Evolutionary conservation across 163 green algal species (phyloP).

Genomic region (Scenedesmus sp.): DNA sequence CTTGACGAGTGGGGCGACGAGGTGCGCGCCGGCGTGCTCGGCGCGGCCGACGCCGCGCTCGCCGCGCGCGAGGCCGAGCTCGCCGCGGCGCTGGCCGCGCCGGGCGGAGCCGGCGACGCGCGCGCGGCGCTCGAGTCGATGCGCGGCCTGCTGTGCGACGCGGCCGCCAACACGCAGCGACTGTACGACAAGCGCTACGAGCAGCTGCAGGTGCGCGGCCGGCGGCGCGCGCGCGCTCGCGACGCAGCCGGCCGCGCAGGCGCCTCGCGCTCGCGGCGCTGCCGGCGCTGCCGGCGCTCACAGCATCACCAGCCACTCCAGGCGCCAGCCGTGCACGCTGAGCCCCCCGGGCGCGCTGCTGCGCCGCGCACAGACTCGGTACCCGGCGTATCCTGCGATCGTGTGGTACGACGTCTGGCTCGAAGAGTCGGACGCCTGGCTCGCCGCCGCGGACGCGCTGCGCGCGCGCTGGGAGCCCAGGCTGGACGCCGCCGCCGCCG

Average conservation of each 20-base stretch:
- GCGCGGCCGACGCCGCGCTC: slow-evolving; percentile 3
- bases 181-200: slow-evolving; percentile 41
- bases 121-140: background rate
- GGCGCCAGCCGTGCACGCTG: background rate
- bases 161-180: slow-evolving; percentile 21
- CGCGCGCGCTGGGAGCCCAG: background rate
- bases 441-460: background rate
- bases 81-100: background rate
- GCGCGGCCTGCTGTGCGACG: slow-evolving; percentile 17
- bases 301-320: background rate
- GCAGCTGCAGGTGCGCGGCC: slow-evolving; percentile 30
- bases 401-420: slow-evolving; percentile 41
- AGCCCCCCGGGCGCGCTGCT: background rate
- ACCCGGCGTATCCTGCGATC: slow-evolving; percentile 28
- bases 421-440: slow-evolving; percentile 22
- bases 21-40: background rate
- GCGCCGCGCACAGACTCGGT: slow-evolving; percentile 13
- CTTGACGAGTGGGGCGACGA: slow-evolving; percentile 26
- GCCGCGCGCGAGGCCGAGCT: background rate
- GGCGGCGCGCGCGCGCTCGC: background rate
- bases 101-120: background rate
- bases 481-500: slow-evolving; percentile 2
- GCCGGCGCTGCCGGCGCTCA: background rate
- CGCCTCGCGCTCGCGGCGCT: background rate
- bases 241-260: background rate